phyloP scores from a whole-genome alignment of 1,284 basidiomycete species.

The Cutaneotrichosporon sp. region DNA sequence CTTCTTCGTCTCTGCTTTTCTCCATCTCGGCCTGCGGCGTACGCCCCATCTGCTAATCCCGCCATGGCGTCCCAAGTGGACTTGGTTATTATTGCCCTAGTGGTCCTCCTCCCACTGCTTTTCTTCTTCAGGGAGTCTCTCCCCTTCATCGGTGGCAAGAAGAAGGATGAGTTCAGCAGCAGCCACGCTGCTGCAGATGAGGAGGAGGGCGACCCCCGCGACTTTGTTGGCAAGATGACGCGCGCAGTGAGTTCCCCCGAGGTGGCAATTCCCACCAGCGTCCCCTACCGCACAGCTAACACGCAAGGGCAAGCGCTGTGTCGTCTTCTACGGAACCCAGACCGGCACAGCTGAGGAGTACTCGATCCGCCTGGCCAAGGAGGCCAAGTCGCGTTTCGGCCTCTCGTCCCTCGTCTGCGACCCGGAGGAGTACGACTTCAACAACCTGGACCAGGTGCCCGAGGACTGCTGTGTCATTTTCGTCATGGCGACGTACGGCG shows the following conservation, averaged over 20 bases:
- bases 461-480: constrained; percentile 76
- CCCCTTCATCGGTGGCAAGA: constrained; percentile 40
- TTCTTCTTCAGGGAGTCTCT: constrained; percentile 44
- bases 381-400: constrained; percentile 89
- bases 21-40: no score
- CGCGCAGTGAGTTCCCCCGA: constrained; percentile 64
- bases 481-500: constrained; percentile 96
- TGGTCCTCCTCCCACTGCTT: constrained; percentile 40
- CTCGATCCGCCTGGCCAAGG: constrained; percentile 85
- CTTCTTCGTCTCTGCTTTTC: not conserved
- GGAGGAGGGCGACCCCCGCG: constrained; percentile 74
- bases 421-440: constrained; percentile 96
- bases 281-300: not conserved
- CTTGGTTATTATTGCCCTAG: constrained; percentile 36
- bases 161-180: constrained; percentile 3
- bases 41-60: no score
- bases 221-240: constrained; percentile 88
- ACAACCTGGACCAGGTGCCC: constrained; percentile 86
- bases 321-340: constrained; percentile 94
- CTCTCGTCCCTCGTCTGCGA: constrained; percentile 89
- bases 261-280: not conserved
- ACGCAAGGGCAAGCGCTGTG: constrained; percentile 80
- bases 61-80: constrained; percentile 44
- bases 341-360: constrained; percentile 96
- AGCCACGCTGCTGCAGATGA: constrained; percentile 3